A percentile compares a stretch with the other conserved stretches of the same genome.
These are phyloP conservation scores for Draba incana DNA, from an alignment of 345 rosid genomes.

Conservation along the genomic window DNA sequence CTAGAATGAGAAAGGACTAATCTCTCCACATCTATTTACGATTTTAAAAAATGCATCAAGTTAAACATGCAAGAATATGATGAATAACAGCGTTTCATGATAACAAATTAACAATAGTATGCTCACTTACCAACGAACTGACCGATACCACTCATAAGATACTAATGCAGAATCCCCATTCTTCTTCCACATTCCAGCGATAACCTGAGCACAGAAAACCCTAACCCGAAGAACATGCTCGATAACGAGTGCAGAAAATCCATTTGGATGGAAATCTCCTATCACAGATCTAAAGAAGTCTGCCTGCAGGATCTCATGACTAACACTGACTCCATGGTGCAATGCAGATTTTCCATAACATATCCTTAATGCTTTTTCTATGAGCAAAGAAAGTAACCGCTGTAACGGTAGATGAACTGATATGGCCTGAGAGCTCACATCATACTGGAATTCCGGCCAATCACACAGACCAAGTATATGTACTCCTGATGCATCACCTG, in stretches of 20 bases:
- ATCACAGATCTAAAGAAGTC: constrained; percentile 75
- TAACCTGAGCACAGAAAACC: constrained; percentile 90
- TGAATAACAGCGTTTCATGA: constrained; percentile 28
- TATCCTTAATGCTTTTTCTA: constrained; percentile 67
- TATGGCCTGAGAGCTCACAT: constrained; percentile 79
- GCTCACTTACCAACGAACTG: constrained; percentile 72
- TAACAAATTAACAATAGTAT: not conserved
- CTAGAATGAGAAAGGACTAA: constrained; percentile 28
- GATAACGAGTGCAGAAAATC: constrained; percentile 85
- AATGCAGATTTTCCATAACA: constrained; percentile 64
- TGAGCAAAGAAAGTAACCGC: constrained; percentile 72
- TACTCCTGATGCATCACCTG: constrained; percentile 46
- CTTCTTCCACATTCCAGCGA: constrained; percentile 96
- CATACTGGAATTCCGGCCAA: constrained; percentile 75
- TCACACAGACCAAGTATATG: constrained; percentile 54
- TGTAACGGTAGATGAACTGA: constrained; percentile 88
- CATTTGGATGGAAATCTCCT: constrained; percentile 64
- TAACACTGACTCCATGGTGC: constrained; percentile 29
- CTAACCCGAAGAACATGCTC: constrained; percentile 89
- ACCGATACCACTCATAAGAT: constrained; percentile 77
- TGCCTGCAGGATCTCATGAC: constrained; percentile 41
- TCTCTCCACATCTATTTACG: constrained; percentile 8
- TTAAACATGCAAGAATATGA: constrained; percentile 21
- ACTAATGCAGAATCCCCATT: constrained; percentile 78
- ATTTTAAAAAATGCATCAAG: constrained; percentile 4